Evolutionary conservation across 148 eudicot genomes (phyloP).

Genomic region (Vaccinium myrtillus): DNA sequence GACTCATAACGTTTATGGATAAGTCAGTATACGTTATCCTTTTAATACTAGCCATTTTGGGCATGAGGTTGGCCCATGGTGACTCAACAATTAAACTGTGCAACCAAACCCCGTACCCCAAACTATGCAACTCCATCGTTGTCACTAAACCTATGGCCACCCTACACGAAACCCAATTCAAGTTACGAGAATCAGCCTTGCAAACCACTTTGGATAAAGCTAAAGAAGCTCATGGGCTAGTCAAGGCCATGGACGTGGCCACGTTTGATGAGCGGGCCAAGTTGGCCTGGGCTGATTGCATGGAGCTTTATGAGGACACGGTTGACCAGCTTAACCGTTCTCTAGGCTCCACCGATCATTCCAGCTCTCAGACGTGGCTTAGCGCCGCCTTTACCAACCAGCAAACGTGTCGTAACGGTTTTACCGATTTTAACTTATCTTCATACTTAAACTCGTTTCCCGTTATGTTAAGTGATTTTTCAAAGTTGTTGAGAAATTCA

Average conservation of each 20-base stretch:
- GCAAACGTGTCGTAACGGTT: conserved; percentile 61
- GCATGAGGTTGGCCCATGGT: conserved; percentile 28
- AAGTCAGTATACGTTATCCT: neutral
- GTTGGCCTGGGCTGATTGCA: conserved; percentile 59
- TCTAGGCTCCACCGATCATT: conserved; percentile 6
- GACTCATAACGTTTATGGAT: neutral
- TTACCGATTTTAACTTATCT: conserved; percentile 40
- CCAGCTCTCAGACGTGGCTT: conserved; percentile 43
- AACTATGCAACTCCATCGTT: conserved; percentile 31
- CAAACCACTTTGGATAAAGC: conserved; percentile 37
- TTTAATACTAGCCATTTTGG: neutral
- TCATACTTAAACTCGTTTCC: conserved; percentile 33
- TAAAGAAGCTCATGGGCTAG: conserved; percentile 26
- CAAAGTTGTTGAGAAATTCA: conserved; percentile 43
- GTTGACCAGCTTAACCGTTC: conserved; percentile 43
- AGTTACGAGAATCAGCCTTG: conserved; percentile 31
- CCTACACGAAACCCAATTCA: conserved; percentile 13
- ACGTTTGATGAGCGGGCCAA: conserved; percentile 29
- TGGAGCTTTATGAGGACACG: conserved; percentile 57
- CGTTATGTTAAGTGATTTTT: conserved; percentile 25
- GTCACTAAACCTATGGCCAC: conserved; percentile 7
- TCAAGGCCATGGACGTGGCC: conserved; percentile 38
- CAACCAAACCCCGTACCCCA: conserved; percentile 45
- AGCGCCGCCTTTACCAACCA: conserved; percentile 58
- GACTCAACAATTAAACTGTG: conserved; percentile 27